phyloP scores from a whole-genome alignment of 192 early-diverging fungal genomes.

The Coemansia sp. region DNA sequence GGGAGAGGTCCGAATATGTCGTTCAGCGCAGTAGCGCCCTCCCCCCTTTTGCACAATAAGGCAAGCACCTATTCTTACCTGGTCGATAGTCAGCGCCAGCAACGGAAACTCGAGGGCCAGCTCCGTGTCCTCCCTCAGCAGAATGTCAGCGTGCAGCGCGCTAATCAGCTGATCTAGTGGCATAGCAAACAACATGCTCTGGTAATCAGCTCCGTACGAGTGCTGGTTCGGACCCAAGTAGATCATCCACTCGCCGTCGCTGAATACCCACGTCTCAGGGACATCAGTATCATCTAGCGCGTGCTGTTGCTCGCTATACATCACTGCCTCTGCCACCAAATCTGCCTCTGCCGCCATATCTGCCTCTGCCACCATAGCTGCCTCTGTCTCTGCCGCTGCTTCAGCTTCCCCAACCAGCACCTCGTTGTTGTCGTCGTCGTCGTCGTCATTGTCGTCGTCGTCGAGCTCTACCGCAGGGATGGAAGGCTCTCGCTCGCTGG shows the following conservation, averaged over 20 bases:
- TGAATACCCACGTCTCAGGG: slow-evolving; percentile 40
- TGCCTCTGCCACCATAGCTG: neutral
- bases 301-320: neutral
- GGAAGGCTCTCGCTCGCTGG: neutral
- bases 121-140: slow-evolving; percentile 23
- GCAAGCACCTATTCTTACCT: slow-evolving; percentile 26
- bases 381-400: neutral
- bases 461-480: neutral
- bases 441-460: neutral
- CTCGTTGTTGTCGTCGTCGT: neutral
- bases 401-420: neutral
- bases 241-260: slow-evolving; percentile 47
- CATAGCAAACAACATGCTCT: slow-evolving; percentile 27
- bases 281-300: slow-evolving; percentile 3
- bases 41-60: neutral
- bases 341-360: neutral
- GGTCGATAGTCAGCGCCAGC: slow-evolving; percentile 35
- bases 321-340: neutral
- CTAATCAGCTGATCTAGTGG: slow-evolving; percentile 32
- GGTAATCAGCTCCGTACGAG: slow-evolving; percentile 24
- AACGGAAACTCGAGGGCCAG: slow-evolving; percentile 50
- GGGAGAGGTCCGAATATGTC: neutral
- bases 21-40: neutral
- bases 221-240: slow-evolving; percentile 38
- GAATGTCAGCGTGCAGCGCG: slow-evolving; percentile 30